Percentiles rank a stretch among this genome's conserved stretches.
Conservation (phyloP, 192 early-diverging fungal genomes). For the Chytriomyces hyalinus region DNA sequence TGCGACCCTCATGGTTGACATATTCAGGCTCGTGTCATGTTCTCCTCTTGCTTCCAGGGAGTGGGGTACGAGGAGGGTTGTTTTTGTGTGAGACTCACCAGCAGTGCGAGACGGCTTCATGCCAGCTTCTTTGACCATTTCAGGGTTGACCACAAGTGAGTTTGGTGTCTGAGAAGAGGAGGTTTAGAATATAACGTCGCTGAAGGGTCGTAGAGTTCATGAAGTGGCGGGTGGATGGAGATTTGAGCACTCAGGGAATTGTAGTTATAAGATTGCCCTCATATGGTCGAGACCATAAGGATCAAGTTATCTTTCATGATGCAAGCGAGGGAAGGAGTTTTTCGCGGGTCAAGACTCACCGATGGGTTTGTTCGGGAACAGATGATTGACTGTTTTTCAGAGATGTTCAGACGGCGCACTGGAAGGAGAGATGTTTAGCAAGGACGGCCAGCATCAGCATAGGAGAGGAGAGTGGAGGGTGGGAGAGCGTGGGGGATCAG, state of each 20-base stretch:
- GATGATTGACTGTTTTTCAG: no score
- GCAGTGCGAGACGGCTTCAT: no score
- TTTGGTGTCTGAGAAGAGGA: not conserved
- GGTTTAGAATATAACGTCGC: not conserved
- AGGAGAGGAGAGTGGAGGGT: not conserved
- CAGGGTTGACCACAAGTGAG: no score
- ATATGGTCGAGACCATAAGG: not conserved
- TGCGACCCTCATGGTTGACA: slow-evolving; percentile 32
- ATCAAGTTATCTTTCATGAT: not conserved
- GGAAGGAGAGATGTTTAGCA: not conserved
- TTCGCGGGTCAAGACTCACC: no score
- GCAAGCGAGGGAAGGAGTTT: no score
- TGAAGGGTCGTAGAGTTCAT: not conserved
- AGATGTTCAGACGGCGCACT: not conserved
- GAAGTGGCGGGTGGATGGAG: not conserved
- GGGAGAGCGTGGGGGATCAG: not conserved
- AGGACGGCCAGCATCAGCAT: not conserved
- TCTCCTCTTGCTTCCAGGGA: slow-evolving; percentile 9
- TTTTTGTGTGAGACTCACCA: no score
- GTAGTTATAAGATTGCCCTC: slow-evolving; percentile 6
- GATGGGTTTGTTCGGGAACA: no score
- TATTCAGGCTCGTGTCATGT: slow-evolving; percentile 16
- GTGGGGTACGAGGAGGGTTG: no score
- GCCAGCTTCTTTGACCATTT: no score
- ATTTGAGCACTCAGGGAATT: slow-evolving; percentile 16